Base-by-base conservation (phyloP, 345 rosid genomes). In the Aethionema arabicum region DNA sequence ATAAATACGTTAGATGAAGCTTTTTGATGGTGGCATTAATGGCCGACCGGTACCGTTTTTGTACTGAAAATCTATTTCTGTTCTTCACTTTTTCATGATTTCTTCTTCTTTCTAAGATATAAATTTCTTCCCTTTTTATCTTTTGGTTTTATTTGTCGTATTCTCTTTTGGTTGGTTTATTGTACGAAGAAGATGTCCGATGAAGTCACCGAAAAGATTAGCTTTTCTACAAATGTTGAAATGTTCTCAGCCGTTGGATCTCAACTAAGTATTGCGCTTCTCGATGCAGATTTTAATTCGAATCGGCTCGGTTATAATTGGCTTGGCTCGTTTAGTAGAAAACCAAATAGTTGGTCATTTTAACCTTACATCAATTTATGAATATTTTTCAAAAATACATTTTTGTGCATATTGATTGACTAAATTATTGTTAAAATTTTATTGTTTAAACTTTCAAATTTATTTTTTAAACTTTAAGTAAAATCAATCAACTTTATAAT, bases 181-280 rank as follows among this genome's bases (percentile, higher is more conserved):
- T 68, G 21, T 39, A 53, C 50, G 33, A 49, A 31, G 14, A 38
- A 35, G 49, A 37, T 30, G 5, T n/a, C 42, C 27, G 64, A 74
- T 72, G 65, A 72, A 72, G 61, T 65, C 56, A 38, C 27, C 27
- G 49, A 46, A 38, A 61, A 36, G 29, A 61, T 48, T 66, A 52
- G 45, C 36, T 56, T 69, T 33, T 16, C 56, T 59, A 40, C 29
- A 59, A 5, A 37, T 52, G 15, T 46, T 39, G 27, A 43, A 30
- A 67, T 60, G 59, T 54, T 70, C 61, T 69, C 79, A 72, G 73
- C 80, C 82, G 82, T 74, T 71, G 63, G 85, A 76, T 75, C 67
- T 44, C 62, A 61, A 50, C 50, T 46, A 14, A 56, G 2, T 35
- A 39, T 37, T 37, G 42, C 57, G 7, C 11, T 45, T 52, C 29